These are phyloP conservation scores for Colletotrichum tropicale DNA, from an alignment of 2,329 filamentous ascomycete genomes.

Conservation along the genomic window DNA sequence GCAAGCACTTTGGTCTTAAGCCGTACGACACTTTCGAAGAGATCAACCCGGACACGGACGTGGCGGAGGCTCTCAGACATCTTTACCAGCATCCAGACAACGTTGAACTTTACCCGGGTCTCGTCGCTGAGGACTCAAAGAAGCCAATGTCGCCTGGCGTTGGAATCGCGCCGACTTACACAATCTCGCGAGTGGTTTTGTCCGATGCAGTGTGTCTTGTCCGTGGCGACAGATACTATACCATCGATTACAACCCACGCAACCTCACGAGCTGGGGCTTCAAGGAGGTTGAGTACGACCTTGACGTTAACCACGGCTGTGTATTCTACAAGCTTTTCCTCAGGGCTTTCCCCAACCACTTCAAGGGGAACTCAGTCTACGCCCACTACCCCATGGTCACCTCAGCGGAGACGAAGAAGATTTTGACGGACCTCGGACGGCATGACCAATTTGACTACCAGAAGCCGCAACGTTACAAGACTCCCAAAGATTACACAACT, in stretches of 20 bases:
- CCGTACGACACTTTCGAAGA: constrained; percentile 80
- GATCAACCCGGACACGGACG: constrained; percentile 78
- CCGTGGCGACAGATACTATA: constrained; percentile 80
- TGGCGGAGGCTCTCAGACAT: constrained; percentile 68
- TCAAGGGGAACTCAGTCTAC: constrained; percentile 78
- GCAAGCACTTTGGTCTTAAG: constrained; percentile 80
- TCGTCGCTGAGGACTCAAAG: constrained; percentile 79
- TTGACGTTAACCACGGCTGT: constrained; percentile 78
- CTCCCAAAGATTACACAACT: background rate
- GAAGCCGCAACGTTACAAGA: constrained; percentile 51
- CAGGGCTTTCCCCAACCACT: constrained; percentile 80
- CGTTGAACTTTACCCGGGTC: constrained; percentile 80
- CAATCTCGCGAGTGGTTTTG: constrained; percentile 76
- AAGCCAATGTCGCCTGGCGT: constrained; percentile 75
- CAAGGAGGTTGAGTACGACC: constrained; percentile 74
- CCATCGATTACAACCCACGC: constrained; percentile 74
- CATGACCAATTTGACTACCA: constrained; percentile 74
- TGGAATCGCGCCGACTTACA: constrained; percentile 77
- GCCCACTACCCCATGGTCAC: constrained; percentile 78
- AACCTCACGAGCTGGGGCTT: constrained; percentile 86
- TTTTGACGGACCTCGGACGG: constrained; percentile 70
- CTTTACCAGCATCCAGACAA: constrained; percentile 81
- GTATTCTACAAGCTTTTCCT: constrained; percentile 86
- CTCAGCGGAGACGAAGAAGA: constrained; percentile 73
- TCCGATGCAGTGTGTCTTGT: constrained; percentile 82